These are phyloP conservation scores for Phytophthora citrophthora DNA, from an alignment of 352 stramenopile species.

Conservation along the genomic window DNA sequence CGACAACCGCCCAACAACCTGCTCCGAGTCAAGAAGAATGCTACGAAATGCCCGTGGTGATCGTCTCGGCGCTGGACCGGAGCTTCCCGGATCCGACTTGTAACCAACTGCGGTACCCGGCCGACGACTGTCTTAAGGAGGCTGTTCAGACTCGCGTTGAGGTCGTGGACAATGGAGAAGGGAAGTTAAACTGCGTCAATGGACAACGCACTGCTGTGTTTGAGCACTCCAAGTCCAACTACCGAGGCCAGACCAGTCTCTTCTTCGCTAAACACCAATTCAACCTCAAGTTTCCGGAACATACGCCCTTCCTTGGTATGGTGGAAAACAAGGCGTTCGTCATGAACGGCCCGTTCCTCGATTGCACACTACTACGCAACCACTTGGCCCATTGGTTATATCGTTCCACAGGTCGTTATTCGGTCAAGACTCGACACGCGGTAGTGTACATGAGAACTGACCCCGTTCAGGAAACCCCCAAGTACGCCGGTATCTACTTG, in stretches of 20 bases:
- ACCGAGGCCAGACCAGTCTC: slow-evolving; percentile 80
- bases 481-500: slow-evolving; percentile 80
- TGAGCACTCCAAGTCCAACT: slow-evolving; percentile 62
- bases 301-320: slow-evolving; percentile 57
- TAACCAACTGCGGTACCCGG: slow-evolving; percentile 73
- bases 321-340: slow-evolving; percentile 73
- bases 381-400: slow-evolving; percentile 84
- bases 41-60: slow-evolving; percentile 74
- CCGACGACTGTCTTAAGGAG: slow-evolving; percentile 71
- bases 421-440: slow-evolving; percentile 63
- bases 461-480: slow-evolving; percentile 28
- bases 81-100: slow-evolving; percentile 74
- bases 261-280: slow-evolving; percentile 85
- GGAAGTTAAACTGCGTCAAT: slow-evolving; percentile 66
- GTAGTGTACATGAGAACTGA: slow-evolving; percentile 70
- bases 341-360: slow-evolving; percentile 78
- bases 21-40: slow-evolving; percentile 41
- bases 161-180: slow-evolving; percentile 65
- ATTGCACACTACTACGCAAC: slow-evolving; percentile 78
- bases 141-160: slow-evolving; percentile 56
- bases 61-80: slow-evolving; percentile 59
- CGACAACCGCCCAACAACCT: slow-evolving; percentile 14
- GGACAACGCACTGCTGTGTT: slow-evolving; percentile 47
- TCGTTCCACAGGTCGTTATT: slow-evolving; percentile 72
- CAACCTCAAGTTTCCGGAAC: slow-evolving; percentile 63